Conservation (phyloP, 371 early-diverging fungal genomes). For the Encephalitozoon hellem region DNA sequence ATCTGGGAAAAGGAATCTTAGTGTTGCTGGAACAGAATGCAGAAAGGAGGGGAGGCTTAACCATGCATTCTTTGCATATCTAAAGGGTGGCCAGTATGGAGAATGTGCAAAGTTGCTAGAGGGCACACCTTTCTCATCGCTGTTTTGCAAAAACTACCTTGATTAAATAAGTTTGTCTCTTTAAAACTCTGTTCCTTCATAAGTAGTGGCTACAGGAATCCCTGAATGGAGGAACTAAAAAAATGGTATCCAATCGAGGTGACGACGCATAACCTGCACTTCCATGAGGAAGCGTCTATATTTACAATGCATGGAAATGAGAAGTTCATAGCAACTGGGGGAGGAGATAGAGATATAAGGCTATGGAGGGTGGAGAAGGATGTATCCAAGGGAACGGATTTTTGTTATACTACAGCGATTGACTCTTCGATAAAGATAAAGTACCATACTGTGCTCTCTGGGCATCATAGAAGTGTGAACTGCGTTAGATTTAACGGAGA, state of each 20-base stretch:
- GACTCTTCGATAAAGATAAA: constrained; percentile 37
- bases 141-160: constrained; percentile 40
- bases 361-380: constrained; percentile 51
- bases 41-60: constrained; percentile 43
- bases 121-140: constrained; percentile 33
- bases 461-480: constrained; percentile 53
- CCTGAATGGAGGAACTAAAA: background rate
- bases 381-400: background rate
- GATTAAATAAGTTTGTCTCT: background rate
- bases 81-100: constrained; percentile 33
- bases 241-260: constrained; percentile 41
- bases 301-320: constrained; percentile 42
- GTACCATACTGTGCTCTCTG: constrained; percentile 41
- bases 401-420: constrained; percentile 47
- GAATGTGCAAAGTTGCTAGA: constrained; percentile 40
- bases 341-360: constrained; percentile 54
- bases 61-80: constrained; percentile 42
- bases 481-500: constrained; percentile 49
- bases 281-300: constrained; percentile 59
- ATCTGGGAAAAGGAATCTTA: constrained; percentile 28
- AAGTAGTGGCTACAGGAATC: background rate
- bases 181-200: background rate
- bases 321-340: constrained; percentile 54
- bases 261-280: constrained; percentile 57
- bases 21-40: constrained; percentile 26